Percentiles rank a stretch among this genome's conserved stretches.
Evolutionary conservation across 805 yeast genomes (phyloP).

Genomic region (Millerozyma acaciae): DNA sequence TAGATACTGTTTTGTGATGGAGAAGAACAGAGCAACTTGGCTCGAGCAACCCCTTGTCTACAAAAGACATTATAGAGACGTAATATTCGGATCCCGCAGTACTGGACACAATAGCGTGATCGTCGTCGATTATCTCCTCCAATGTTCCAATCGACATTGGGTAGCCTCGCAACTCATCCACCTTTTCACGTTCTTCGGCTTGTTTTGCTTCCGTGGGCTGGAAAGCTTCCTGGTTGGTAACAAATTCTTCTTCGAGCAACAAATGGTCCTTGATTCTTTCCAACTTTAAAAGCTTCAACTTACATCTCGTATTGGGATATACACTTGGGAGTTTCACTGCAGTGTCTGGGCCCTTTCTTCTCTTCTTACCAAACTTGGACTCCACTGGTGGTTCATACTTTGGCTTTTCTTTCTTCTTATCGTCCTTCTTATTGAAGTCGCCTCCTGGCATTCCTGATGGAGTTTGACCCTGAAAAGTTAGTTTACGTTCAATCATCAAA

Average conservation of each 20-base stretch:
- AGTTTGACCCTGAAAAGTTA: conserved; percentile 46
- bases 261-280: conserved; percentile 96
- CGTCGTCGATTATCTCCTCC: conserved; percentile 97
- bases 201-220: conserved; percentile 96
- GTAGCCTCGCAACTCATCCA: conserved; percentile 92
- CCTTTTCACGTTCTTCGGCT: conserved; percentile 91
- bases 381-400: conserved; percentile 98
- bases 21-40: conserved; percentile 95
- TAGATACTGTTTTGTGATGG: conserved; percentile 92
- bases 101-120: conserved; percentile 95
- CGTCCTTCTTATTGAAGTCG: conserved; percentile 49
- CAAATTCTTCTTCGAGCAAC: conserved; percentile 92
- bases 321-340: conserved; percentile 82
- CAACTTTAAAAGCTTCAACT: conserved; percentile 82
- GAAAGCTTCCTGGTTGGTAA: conserved; percentile 87
- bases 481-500: too few relatives aligned
- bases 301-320: conserved; percentile 90
- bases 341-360: conserved; percentile 88
- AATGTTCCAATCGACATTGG: conserved; percentile 96
- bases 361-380: conserved; percentile 87
- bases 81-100: conserved; percentile 97
- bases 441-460: conserved; percentile 54
- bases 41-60: conserved; percentile 90
- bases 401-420: conserved; percentile 77
- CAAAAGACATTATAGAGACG: conserved; percentile 92